Conservation (phyloP, 352 stramenopile species). For the Globisporangium recalcitrans region DNA sequence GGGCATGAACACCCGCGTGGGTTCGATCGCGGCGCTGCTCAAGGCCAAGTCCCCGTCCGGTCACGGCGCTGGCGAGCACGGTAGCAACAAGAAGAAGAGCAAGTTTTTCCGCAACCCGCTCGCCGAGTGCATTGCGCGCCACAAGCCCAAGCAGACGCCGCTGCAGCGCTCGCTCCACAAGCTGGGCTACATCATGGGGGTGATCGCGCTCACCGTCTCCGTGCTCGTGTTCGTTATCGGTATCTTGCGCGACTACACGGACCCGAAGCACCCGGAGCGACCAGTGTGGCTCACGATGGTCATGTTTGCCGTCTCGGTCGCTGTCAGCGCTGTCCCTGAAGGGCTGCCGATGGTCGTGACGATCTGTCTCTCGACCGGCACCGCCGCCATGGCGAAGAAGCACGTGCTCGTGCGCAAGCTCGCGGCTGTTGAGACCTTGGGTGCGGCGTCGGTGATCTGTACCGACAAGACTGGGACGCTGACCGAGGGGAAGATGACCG, state of each 20-base stretch:
- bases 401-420: conserved; percentile 86
- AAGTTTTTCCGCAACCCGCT: conserved; percentile 38
- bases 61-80: not conserved
- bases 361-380: conserved; percentile 69
- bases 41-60: conserved; percentile 31
- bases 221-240: conserved; percentile 90
- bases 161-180: conserved; percentile 92
- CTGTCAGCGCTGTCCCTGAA: conserved; percentile 72
- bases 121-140: conserved; percentile 44
- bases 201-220: conserved; percentile 76
- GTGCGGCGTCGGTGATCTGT: conserved; percentile 89
- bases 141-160: conserved; percentile 80
- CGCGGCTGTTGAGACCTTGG: conserved; percentile 78
- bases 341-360: conserved; percentile 80
- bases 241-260: conserved; percentile 45
- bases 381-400: conserved; percentile 68
- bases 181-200: conserved; percentile 89
- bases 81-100: conserved; percentile 24
- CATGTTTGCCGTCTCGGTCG: conserved; percentile 90
- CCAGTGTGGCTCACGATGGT: conserved; percentile 91
- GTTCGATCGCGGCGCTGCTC: conserved; percentile 59
- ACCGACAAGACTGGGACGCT: conserved; percentile 95
- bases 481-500: conserved; percentile 86
- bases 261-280: conserved; percentile 63
- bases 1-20: conserved; percentile 65